phyloP scores from a whole-genome alignment of 1,284 basidiomycete genomes.

The Ganoderma boninense region DNA sequence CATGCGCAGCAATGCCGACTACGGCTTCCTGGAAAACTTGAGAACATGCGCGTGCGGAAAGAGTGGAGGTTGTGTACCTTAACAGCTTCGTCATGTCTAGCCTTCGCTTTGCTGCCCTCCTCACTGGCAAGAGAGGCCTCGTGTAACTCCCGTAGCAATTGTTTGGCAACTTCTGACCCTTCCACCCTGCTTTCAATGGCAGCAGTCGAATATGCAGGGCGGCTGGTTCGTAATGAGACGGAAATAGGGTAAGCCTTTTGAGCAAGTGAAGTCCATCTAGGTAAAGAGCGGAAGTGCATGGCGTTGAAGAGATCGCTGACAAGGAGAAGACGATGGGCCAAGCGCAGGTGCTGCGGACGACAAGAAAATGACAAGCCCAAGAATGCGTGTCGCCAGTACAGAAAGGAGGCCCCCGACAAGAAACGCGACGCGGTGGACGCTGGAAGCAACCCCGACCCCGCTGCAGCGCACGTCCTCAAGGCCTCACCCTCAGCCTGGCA shows the following conservation, averaged over 20 bases:
- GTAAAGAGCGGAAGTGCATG: background rate
- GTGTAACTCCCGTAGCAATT: background rate
- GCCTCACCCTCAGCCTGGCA: too few relatives aligned
- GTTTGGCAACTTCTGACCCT: background rate
- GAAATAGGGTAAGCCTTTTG: background rate
- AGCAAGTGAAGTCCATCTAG: constrained; percentile 10
- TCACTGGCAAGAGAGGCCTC: background rate
- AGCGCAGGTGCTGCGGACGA: background rate
- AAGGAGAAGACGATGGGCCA: background rate
- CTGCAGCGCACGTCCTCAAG: too few relatives aligned
- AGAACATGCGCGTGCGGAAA: too few relatives aligned
- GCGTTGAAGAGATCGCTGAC: background rate
- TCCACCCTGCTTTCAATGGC: background rate
- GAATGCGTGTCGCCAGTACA: background rate
- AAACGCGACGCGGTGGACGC: background rate
- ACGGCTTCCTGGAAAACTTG: background rate
- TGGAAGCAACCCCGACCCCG: background rate
- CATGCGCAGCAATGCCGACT: background rate
- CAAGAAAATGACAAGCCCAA: background rate
- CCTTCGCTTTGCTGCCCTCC: background rate
- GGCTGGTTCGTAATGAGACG: background rate
- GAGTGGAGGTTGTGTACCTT: background rate
- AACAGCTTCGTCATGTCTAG: background rate
- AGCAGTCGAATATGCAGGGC: background rate
- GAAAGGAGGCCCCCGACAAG: background rate